Evolutionary conservation across 805 yeast genomes (phyloP).

Genomic region (Wickerhamomyces bisporus): DNA sequence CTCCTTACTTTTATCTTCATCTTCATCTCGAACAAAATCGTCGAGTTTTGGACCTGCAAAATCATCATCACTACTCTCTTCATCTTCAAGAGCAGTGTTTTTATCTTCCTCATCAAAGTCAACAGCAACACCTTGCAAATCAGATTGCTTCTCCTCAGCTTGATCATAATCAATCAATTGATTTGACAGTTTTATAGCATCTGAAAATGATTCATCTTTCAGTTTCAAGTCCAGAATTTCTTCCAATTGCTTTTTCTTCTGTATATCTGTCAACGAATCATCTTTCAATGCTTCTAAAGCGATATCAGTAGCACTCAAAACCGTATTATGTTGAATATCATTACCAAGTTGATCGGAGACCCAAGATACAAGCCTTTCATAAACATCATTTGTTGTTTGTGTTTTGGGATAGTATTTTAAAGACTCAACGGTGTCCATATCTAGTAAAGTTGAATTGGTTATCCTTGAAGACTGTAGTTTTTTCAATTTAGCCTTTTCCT

Average conservation of each 20-base stretch:
- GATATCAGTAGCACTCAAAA: slow-evolving; percentile 68
- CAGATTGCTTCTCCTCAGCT: slow-evolving; percentile 20
- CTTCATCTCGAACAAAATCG: slow-evolving; percentile 24
- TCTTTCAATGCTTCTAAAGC: slow-evolving; percentile 50
- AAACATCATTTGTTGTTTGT: slow-evolving; percentile 42
- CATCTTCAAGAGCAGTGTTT: slow-evolving; percentile 25
- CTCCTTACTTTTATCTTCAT: slow-evolving; percentile 16
- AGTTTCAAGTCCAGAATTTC: slow-evolving; percentile 34
- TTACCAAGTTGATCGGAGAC: slow-evolving; percentile 49
- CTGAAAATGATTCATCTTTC: slow-evolving; percentile 24
- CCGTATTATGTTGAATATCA: slow-evolving; percentile 72
- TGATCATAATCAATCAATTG: slow-evolving; percentile 45
- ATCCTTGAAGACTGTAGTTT: slow-evolving; percentile 4
- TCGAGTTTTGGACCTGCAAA: slow-evolving; percentile 24
- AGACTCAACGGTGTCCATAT: slow-evolving; percentile 36
- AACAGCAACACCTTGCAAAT: slow-evolving; percentile 35
- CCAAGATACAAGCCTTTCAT: slow-evolving; percentile 57
- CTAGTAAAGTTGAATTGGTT: slow-evolving; percentile 26
- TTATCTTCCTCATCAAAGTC: slow-evolving; percentile 42
- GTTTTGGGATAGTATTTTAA: slow-evolving; percentile 61
- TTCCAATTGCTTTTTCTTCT: slow-evolving; percentile 43
- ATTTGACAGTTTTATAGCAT: slow-evolving; percentile 33
- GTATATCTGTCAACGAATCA: slow-evolving; percentile 37
- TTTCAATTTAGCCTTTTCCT: slow-evolving; percentile 14
- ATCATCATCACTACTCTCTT: slow-evolving; percentile 25